A percentile compares a stretch with the other conserved stretches of the same genome.
Evolutionary conservation across 2,329 filamentous ascomycete species (phyloP).

Genomic region (Aspergillus texensis): DNA sequence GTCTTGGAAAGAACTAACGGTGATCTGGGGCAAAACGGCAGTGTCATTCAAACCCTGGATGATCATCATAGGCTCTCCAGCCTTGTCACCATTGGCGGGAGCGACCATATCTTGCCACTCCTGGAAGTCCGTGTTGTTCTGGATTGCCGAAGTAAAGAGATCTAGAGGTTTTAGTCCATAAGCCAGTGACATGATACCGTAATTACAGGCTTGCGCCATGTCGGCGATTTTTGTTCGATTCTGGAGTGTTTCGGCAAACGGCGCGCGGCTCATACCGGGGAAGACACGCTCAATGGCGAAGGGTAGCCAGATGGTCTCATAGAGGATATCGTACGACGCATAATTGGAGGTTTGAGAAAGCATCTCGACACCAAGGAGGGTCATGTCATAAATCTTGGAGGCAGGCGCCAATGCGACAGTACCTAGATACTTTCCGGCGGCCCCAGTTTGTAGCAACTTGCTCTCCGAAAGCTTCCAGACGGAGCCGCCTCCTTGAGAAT

Average conservation of each 20-base stretch:
- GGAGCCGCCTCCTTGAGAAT: slow-evolving; percentile 18
- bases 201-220: slow-evolving; percentile 4
- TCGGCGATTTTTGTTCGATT: slow-evolving; percentile 1
- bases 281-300: slow-evolving; percentile 5
- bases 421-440: slow-evolving; percentile 8
- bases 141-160: neutral
- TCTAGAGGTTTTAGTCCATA: neutral
- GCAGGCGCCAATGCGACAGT: slow-evolving; percentile 12
- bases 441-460: neutral
- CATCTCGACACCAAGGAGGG: neutral
- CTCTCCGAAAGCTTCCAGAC: slow-evolving; percentile 16
- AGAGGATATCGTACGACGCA: neutral
- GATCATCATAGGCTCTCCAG: slow-evolving; percentile 3
- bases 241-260: neutral
- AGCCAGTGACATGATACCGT: slow-evolving; percentile 1
- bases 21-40: neutral
- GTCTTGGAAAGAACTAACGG: neutral
- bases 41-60: slow-evolving; percentile 8
- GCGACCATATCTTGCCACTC: slow-evolving; percentile 7
- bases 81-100: slow-evolving; percentile 6
- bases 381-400: slow-evolving; percentile 5
- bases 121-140: neutral
- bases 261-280: neutral
- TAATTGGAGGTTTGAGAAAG: neutral
- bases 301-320: neutral